Conservation (phyloP, 495 filamentous ascomycete species). For the Tricharina praecox region DNA sequence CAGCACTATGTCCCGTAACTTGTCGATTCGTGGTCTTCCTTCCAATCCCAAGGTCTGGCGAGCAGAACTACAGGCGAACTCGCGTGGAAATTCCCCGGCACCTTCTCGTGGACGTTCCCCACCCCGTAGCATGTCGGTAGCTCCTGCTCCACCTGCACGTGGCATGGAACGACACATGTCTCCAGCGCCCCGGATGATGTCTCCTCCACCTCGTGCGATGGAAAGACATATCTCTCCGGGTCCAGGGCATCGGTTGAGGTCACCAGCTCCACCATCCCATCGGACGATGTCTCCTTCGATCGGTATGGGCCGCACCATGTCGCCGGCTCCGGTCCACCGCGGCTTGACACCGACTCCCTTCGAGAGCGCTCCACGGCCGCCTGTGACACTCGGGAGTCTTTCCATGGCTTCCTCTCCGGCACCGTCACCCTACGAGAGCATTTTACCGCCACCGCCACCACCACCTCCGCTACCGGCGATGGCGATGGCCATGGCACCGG, state of each 20-base stretch:
- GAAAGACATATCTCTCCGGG: no score
- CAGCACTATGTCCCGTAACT: conserved; percentile 14
- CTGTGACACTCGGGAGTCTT: background rate
- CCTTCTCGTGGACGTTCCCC: conserved; percentile 12
- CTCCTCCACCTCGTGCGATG: background rate
- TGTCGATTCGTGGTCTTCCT: conserved; percentile 22
- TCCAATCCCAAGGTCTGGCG: conserved; percentile 25
- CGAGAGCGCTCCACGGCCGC: background rate
- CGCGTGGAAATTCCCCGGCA: conserved; percentile 17
- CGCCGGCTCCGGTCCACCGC: conserved; percentile 9
- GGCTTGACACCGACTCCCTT: conserved; percentile 1
- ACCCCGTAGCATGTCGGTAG: background rate
- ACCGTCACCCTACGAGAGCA: no score
- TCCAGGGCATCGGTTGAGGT: no score
- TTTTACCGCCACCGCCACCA: no score
- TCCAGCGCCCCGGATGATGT: background rate
- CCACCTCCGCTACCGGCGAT: no score
- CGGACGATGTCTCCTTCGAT: conserved; percentile 13
- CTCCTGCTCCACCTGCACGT: background rate
- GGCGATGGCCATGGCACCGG: no score
- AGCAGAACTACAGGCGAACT: conserved; percentile 16
- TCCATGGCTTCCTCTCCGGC: no score
- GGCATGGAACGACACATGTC: background rate
- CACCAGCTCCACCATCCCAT: conserved; percentile 10
- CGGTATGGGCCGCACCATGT: conserved; percentile 13